Evolutionary conservation across 1,139 yeast genomes (phyloP), one percentile per base, ranked within the genome.

Genomic region (Scheffersomyces titani): DNA sequence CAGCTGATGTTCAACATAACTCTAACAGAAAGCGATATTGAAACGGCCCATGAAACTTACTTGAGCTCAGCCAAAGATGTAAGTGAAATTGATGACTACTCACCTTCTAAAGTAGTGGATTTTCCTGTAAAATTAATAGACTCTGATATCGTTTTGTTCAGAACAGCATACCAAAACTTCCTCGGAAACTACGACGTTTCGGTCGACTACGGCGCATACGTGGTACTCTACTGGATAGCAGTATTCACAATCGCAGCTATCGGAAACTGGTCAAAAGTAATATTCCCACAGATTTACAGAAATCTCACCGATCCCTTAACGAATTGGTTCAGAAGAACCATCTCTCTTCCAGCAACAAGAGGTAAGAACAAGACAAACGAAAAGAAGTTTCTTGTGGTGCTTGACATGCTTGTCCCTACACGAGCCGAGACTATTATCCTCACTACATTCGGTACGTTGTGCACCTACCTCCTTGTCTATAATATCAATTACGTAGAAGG

Each of bases 371-470:
- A 84, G 62, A 77, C 80, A 51, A 73, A 76, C 49, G 64, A 76
- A 55, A 65, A 67, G 51, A 68, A 71, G 40, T 61, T 70, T 20
- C 65, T 73, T 40, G 67, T 71, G 5, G 57, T 72, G 30, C 66
- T 78, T 24, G 73, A 78, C 68, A 59, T 70, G 74, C 50, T 81
- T 47, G 69, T 87, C 13, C 97, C 97, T 0, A 84, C 92, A 0
- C 78, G 96, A 57, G 72, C 83, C 59, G 96, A 89, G 69, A 67
- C 86, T 0, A 59, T 84, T 6, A 72, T 84, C 1, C 19, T 60
- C 19, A 55, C 57, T 3, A 6, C 52, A 7, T 52, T 22, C n/a
- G 20, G 24, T 6, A n/a, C 5, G 16, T 16, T 46, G 20, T 46
- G 49, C 49, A 46, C 22, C 7, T 46, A 19, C 21, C 49, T 59